Evolutionary conservation across 345 rosid species (phyloP).

Genomic region (Aethionema arabicum): DNA sequence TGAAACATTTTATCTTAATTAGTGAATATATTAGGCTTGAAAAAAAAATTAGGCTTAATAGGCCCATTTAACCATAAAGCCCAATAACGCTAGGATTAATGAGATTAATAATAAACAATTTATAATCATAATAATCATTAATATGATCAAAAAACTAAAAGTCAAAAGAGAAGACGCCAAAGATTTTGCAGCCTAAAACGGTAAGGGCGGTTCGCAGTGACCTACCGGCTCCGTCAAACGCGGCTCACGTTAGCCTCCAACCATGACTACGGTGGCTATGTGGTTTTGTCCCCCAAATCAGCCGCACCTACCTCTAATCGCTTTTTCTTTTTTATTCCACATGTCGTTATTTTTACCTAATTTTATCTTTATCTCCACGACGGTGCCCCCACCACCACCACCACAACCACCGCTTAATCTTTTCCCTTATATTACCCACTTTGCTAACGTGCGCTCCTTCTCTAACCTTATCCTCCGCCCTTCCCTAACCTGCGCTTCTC

Average conservation of each 20-base stretch:
- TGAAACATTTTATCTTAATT: too few relatives aligned
- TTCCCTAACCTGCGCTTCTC: constrained; percentile 32
- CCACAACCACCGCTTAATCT: constrained; percentile 28
- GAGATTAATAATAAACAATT: background rate
- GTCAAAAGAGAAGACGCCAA: constrained; percentile 19
- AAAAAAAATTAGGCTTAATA: too few relatives aligned
- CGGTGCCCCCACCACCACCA: constrained; percentile 37
- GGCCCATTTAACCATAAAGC: too few relatives aligned
- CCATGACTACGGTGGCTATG: constrained; percentile 35
- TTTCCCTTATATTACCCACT: constrained; percentile 10
- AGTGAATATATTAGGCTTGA: too few relatives aligned
- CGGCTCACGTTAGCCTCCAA: constrained; percentile 51
- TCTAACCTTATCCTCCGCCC: constrained; percentile 37
- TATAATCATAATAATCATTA: background rate
- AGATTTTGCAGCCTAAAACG: constrained; percentile 10
- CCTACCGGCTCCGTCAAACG: constrained; percentile 36
- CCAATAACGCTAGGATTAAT: background rate
- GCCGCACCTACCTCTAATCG: constrained; percentile 52
- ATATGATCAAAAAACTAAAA: too few relatives aligned
- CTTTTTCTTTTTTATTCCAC: constrained; percentile 28
- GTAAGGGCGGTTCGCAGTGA: constrained; percentile 28
- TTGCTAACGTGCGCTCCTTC: constrained; percentile 30
- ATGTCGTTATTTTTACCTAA: constrained; percentile 39
- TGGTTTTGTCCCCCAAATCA: constrained; percentile 43
- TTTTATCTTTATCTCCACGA: constrained; percentile 42